phyloP scores from a whole-genome alignment of 371 early-diverging fungal species.

The Rhizopus delemar region DNA sequence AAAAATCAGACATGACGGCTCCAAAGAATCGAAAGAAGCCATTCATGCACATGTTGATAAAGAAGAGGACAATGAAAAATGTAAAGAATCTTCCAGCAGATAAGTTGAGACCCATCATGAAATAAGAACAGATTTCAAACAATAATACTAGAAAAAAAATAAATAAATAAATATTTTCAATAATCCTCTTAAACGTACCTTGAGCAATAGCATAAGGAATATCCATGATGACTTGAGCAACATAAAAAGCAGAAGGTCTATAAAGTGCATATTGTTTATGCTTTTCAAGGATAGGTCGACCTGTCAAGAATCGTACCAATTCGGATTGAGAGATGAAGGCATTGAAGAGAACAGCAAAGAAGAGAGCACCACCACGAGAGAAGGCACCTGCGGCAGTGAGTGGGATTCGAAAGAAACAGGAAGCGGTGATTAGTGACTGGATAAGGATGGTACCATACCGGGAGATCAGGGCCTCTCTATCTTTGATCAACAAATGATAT shows the following conservation, averaged over 20 bases:
- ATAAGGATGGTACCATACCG: constrained; percentile 60
- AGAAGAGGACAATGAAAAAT: constrained; percentile 48
- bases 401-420: constrained; percentile 66
- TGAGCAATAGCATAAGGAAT: constrained; percentile 48
- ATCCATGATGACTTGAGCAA: constrained; percentile 59
- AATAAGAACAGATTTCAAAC: constrained; percentile 62
- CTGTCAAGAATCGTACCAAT: constrained; percentile 54
- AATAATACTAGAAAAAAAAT: constrained; percentile 27
- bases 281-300: constrained; percentile 67
- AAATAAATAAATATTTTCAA: constrained; percentile 3
- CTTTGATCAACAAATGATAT: constrained; percentile 48
- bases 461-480: constrained; percentile 50
- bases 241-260: constrained; percentile 60
- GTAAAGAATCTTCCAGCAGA: constrained; percentile 52
- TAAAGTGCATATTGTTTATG: constrained; percentile 69
- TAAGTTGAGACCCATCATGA: constrained; percentile 57
- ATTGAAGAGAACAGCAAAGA: constrained; percentile 62
- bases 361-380: constrained; percentile 71
- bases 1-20: constrained; percentile 52
- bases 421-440: constrained; percentile 71
- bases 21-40: constrained; percentile 47
- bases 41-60: constrained; percentile 55
- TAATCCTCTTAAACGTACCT: constrained; percentile 8
- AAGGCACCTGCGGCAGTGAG: constrained; percentile 58
- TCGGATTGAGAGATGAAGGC: constrained; percentile 59